Evolutionary conservation across 768 basidiomycete genomes (phyloP).

Genomic region (Hygrocybe coccinea): DNA sequence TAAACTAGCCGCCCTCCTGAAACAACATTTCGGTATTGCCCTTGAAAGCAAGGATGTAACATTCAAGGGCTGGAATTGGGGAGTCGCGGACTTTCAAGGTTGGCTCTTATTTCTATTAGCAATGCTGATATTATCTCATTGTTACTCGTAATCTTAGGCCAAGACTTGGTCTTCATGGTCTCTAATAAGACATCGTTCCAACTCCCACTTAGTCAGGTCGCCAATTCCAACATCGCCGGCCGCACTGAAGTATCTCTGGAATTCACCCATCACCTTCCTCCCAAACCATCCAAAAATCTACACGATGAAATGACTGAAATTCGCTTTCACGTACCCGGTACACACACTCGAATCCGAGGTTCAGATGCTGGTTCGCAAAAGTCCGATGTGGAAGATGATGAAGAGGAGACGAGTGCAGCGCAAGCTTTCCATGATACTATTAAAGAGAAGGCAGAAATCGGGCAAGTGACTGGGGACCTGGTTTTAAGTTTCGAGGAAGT

Average conservation of each 20-base stretch:
- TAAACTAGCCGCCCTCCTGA: conserved; percentile 69
- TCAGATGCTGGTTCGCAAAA: conserved; percentile 74
- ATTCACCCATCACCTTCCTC: conserved; percentile 55
- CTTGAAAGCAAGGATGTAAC: conserved; percentile 83
- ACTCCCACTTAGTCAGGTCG: conserved; percentile 77
- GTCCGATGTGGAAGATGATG: conserved; percentile 68
- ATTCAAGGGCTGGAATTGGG: conserved; percentile 99
- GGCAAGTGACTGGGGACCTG: conserved; percentile 84
- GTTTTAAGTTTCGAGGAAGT: conserved; percentile 95
- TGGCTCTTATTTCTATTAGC: conserved; percentile 13
- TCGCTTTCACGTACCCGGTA: conserved; percentile 91
- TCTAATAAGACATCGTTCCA: conserved; percentile 87
- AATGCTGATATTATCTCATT: background rate
- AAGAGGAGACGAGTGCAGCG: conserved; percentile 82
- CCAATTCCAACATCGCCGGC: conserved; percentile 96
- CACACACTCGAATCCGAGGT: conserved; percentile 52
- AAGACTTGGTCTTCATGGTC: conserved; percentile 87
- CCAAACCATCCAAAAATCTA: conserved; percentile 33
- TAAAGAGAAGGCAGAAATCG: conserved; percentile 94
- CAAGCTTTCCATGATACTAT: conserved; percentile 95
- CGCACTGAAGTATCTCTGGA: conserved; percentile 99
- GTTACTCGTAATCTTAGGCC: conserved; percentile 45
- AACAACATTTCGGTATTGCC: conserved; percentile 81
- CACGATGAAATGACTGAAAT: conserved; percentile 94
- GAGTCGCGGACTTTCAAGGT: conserved; percentile 92